Base-by-base conservation (phyloP, 2,329 filamentous ascomycete genomes). In the Alternaria sp. region DNA sequence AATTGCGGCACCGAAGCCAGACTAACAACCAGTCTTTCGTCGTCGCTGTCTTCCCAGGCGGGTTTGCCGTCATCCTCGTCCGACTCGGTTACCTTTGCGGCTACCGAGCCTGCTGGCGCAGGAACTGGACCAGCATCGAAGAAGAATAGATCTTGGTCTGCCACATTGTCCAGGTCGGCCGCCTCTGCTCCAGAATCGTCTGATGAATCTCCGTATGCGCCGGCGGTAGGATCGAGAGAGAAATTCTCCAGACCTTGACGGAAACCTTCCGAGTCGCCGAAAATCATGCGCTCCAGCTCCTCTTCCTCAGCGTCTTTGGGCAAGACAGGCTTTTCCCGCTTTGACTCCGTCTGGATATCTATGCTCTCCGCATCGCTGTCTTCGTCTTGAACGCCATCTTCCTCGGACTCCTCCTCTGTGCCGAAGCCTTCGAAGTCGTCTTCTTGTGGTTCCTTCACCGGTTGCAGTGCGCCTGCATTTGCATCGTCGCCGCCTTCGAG, bases 1-100 rank as follows among this genome's bases (percentile, higher is more conserved):
- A 97, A 79, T 66, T 92, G 87, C 49, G 89, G 87, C 45, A 90
- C 89, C 27, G 88, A 86, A 4, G 92, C 91, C 40, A 99, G 85
- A 14, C 94, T 98, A 50, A 99, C 86, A 7, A 89, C 87, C 64
- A 97, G 82, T 55, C 92, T 87, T 74, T 98, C 95, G 74, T 99
- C 95, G 72, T 99, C 95, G 78, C 94, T 98, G 77, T 99, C 95
- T 69, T 94, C 89, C 95, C 95, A 99, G 1, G 89, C 92, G 3
- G 90, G 85, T 20, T 83, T 82, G 38, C 77, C 77, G 5, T 72
- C 69, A 25, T 78, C 68, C 18, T 78, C 76, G 20, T 80, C 79
- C 34, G 77, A 79, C 32, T 80, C 81, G 1, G 59, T 69, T 22
- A 78, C 74, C 22, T 82, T 78, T 2, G 76, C 75, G 36, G 80